phyloP scores from a whole-genome alignment of 179 eudicot species.

The Heliamphora pulchella region DNA sequence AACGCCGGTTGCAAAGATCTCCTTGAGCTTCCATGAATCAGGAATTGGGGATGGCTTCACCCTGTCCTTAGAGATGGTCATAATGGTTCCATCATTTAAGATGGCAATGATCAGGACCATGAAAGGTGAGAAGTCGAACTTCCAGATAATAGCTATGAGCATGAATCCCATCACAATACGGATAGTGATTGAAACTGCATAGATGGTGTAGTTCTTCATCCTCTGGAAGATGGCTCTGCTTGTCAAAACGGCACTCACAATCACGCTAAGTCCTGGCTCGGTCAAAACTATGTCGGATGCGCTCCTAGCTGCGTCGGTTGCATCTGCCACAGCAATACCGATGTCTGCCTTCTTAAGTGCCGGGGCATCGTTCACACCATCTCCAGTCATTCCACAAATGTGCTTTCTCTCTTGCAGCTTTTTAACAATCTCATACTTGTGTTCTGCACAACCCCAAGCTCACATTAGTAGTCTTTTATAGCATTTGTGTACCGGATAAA shows the following conservation, averaged over 20 bases:
- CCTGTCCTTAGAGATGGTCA: constrained; percentile 90
- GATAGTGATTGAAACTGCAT: constrained; percentile 83
- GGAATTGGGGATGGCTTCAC: constrained; percentile 88
- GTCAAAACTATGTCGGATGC: constrained; percentile 91
- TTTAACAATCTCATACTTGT: constrained; percentile 86
- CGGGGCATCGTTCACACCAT: constrained; percentile 92
- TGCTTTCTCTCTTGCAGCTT: constrained; percentile 78
- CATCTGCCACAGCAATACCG: constrained; percentile 86
- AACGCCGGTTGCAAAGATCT: constrained; percentile 72
- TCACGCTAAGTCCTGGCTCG: constrained; percentile 84
- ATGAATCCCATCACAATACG: constrained; percentile 83
- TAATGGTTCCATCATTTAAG: constrained; percentile 87
- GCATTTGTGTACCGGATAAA: neutral
- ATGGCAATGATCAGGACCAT: constrained; percentile 80
- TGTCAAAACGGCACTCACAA: constrained; percentile 70
- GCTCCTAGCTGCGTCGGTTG: constrained; percentile 84
- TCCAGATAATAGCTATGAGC: constrained; percentile 68
- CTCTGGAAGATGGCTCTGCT: constrained; percentile 92
- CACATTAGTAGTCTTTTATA: neutral
- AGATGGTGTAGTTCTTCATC: constrained; percentile 90
- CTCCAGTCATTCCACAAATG: constrained; percentile 91
- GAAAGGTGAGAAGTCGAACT: constrained; percentile 79
- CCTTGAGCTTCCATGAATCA: constrained; percentile 86
- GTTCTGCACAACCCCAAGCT: constrained; percentile 40
- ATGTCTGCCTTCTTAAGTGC: constrained; percentile 85